Base-by-base conservation (phyloP, 2,329 filamentous ascomycete genomes). In the Pyricularia sp. region DNA sequence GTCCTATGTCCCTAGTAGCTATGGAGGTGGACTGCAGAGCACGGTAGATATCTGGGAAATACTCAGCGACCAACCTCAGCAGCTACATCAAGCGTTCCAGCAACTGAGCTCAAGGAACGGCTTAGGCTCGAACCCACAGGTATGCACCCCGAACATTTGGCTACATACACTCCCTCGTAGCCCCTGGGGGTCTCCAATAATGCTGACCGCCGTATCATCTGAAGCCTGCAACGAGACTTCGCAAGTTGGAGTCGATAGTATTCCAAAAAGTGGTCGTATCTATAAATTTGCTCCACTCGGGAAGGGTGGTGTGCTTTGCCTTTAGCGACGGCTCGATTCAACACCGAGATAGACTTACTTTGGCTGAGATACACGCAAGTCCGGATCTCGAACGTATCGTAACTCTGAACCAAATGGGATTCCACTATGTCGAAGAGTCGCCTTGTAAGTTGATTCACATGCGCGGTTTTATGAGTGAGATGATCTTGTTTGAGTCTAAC, bases 1-100 rank as follows among this genome's bases (percentile, higher is more conserved):
- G 70, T 91, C 90, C 11, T 85, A 85, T 74, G 78, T 85, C 68
- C 84, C 83, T 1, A n/a, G 23, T 28, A 12, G 33, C 10, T 66
- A 28, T 31, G 68, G 65, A 14, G 64, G 68, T 68, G 78, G 79
- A 71, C 81, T 87, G 0, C 88, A 91, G 73, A 97, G 90, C 72
- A 86, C 94, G 59, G 83, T 98, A 71, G 89, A 93, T 71, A 86
- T 91, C 71, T 98, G 94, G 94, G 90, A 95, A 73, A 81, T 97
- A 17, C 77, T 94, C 11, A 83, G 85, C 36, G 88, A 91, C 36
- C 84, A 87, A 50, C 79, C 85, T n/a, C 87, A 90, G 71, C 83
- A 81, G 11, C 80, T 96, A 9, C 91, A 95, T 75, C 80, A 89
- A 1, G 90, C 90, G 14, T 94, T 97, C 76, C 90, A 93, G 72